Base-by-base conservation (phyloP, 345 rosid species). In the Populus pruinosa region DNA sequence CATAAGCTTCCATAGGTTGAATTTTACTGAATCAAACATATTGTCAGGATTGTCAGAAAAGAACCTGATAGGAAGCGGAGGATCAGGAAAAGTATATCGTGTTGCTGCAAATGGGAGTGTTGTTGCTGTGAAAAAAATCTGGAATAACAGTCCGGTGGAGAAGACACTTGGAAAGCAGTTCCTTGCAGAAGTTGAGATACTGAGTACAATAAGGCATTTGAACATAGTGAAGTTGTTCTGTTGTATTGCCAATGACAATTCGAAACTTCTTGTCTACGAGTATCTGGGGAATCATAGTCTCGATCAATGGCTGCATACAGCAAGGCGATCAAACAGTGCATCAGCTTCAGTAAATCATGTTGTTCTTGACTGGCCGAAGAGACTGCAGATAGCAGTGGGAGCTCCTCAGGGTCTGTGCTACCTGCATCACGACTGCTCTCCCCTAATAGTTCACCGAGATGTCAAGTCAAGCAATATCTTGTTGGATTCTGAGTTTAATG, bases 41-140 rank as follows among this genome's bases (percentile, higher is more conserved):
- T 23, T 81, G n/a, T 44, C 77, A 35, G 64, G 65, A 27, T 81
- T 81, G 61, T 77, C 70, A 68, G 83, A 76, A 67, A 67, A 23
- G 65, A 81, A 72, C 41, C 39, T 44, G 44, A 81, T 76, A 44
- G 80, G 83, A 36, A 81, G 77, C 8, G 83, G 83, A 7, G 83
- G 80, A 56, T 81, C 83, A 43, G 83, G 83, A 39, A 72, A 77
- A 55, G 83, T 81, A 7, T 78, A 70, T 23, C 53, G 72, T 21
- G 49, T 67, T 25, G 33, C 67, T 36, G 27, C 27, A 13, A 67
- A 68, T 29, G 18, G 14, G 3, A 41, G 27, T 5, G 21, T 59
- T 56, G 77, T 81, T 59, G 83, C 83, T 66, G 83, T 81, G 83
- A 81, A 81, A 61, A 76, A 64, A 38, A 81, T 81, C 36, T 72